Evolutionary conservation across 768 basidiomycete species (phyloP).

Genomic region (Tulasnella sp.): DNA sequence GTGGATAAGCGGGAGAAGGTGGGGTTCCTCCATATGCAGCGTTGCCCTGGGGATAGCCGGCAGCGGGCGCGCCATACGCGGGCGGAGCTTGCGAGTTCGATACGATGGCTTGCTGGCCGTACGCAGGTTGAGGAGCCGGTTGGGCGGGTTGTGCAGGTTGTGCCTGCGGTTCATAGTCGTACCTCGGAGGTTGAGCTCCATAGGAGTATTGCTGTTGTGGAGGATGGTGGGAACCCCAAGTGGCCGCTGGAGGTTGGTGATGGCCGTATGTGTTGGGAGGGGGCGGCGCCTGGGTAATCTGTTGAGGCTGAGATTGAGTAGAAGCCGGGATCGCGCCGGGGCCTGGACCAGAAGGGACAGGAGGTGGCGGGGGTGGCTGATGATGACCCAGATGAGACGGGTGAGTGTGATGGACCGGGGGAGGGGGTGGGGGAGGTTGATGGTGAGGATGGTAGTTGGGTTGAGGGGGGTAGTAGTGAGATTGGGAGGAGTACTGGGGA

Average conservation of each 20-base stretch:
- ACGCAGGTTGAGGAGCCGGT: not conserved
- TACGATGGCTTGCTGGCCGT: not conserved
- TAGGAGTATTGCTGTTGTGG: not conserved
- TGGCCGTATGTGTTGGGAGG: not conserved
- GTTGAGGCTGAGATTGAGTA: no score
- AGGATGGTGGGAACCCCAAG: constrained; percentile 4
- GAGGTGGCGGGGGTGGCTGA: constrained; percentile 3
- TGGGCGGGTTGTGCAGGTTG: constrained; percentile 3
- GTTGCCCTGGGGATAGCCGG: not conserved
- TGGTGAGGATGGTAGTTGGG: not conserved
- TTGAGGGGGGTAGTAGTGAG: constrained; percentile 5
- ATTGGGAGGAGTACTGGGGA: not conserved
- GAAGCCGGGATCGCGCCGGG: no score
- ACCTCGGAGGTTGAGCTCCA: constrained; percentile 1
- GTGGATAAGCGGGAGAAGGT: not conserved
- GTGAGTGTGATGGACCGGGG: not conserved
- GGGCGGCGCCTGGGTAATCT: no score
- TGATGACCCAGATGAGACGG: not conserved
- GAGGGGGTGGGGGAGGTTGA: constrained; percentile 17
- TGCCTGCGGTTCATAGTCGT: constrained; percentile 12
- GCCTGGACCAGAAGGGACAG: not conserved
- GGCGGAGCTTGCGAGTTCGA: not conserved
- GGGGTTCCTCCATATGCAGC: not conserved
- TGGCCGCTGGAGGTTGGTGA: not conserved
- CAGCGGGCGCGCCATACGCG: not conserved